Percentiles rank a stretch among this genome's conserved stretches.
phyloP scores from a whole-genome alignment of 148 eudicot species.

The Silene uniflora region DNA sequence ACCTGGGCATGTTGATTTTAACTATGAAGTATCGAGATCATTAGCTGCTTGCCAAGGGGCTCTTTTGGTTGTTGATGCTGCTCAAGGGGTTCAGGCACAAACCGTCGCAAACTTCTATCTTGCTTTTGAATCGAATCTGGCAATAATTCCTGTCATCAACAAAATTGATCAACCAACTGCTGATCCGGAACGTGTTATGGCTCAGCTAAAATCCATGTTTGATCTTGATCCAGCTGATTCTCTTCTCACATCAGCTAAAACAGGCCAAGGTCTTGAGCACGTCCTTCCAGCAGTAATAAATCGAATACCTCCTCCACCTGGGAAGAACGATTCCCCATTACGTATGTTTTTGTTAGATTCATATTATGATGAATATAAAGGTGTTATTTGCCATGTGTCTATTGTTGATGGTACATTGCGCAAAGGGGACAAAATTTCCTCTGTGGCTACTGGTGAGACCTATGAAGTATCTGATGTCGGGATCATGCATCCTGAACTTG shows the following conservation, averaged over 20 bases:
- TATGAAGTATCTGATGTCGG: conserved; percentile 94
- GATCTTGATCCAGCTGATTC: conserved; percentile 81
- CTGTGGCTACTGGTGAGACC: conserved; percentile 75
- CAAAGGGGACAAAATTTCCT: conserved; percentile 86
- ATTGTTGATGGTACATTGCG: conserved; percentile 82
- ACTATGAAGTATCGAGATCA: conserved; percentile 98
- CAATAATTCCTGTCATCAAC: conserved; percentile 86
- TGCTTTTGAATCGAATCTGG: conserved; percentile 82
- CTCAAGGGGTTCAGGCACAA: conserved; percentile 99
- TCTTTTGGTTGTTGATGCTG: conserved; percentile 95
- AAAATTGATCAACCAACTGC: conserved; percentile 99
- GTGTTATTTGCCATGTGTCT: conserved; percentile 96
- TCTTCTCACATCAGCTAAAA: conserved; percentile 90
- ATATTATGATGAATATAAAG: conserved; percentile 94
- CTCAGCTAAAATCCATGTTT: conserved; percentile 89
- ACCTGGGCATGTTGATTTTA: conserved; percentile 98
- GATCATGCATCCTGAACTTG: conserved; percentile 95
- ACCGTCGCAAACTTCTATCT: conserved; percentile 99
- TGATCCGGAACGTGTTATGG: conserved; percentile 85
- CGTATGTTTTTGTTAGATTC: conserved; percentile 97
- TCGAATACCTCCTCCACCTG: conserved; percentile 90
- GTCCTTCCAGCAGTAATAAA: conserved; percentile 91
- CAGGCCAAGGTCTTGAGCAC: conserved; percentile 87
- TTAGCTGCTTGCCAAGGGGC: conserved; percentile 98
- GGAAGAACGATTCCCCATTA: conserved; percentile 47